Conservation (phyloP, 2,329 filamentous ascomycete species). For the Cladosporium phlei region DNA sequence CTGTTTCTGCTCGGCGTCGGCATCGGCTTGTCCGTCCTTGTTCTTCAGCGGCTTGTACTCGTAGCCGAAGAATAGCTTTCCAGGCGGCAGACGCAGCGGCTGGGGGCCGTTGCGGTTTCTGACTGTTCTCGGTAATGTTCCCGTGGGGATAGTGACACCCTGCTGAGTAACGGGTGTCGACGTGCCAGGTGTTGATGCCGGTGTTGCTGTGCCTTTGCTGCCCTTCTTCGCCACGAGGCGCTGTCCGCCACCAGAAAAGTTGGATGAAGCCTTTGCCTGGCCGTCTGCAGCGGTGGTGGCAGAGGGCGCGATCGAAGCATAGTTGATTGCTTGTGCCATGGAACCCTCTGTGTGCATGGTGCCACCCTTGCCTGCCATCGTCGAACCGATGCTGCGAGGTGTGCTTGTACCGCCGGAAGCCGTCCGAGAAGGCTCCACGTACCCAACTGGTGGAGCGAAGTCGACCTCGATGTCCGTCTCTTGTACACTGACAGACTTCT, state of each 20-base stretch:
- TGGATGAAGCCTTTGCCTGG: conserved; percentile 62
- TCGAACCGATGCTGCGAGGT: conserved; percentile 58
- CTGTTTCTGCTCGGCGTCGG: conserved; percentile 55
- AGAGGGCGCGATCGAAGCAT: conserved; percentile 78
- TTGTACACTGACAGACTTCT: conserved; percentile 82
- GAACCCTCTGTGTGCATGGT: conserved; percentile 77
- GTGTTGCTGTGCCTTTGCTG: conserved; percentile 54
- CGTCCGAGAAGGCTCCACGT: conserved; percentile 73
- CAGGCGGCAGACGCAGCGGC: conserved; percentile 75
- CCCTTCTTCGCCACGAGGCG: conserved; percentile 79
- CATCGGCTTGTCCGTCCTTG: conserved; percentile 64
- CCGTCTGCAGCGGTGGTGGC: conserved; percentile 61
- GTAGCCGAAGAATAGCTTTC: conserved; percentile 96
- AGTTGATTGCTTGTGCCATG: conserved; percentile 99
- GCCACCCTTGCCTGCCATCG: conserved; percentile 59
- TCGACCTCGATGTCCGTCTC: conserved; percentile 97
- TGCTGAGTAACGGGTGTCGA: conserved; percentile 52
- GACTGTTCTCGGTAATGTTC: conserved; percentile 36
- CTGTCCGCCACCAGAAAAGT: conserved; percentile 77
- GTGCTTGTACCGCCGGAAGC: conserved; percentile 75
- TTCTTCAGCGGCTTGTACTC: conserved; percentile 84
- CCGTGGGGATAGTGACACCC: conserved; percentile 24
- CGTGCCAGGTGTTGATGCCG: conserved; percentile 33
- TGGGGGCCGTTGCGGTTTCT: conserved; percentile 71
- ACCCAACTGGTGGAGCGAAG: conserved; percentile 89